Conservation (phyloP, 2,329 filamentous ascomycete species). For the Cercospora sp. region DNA sequence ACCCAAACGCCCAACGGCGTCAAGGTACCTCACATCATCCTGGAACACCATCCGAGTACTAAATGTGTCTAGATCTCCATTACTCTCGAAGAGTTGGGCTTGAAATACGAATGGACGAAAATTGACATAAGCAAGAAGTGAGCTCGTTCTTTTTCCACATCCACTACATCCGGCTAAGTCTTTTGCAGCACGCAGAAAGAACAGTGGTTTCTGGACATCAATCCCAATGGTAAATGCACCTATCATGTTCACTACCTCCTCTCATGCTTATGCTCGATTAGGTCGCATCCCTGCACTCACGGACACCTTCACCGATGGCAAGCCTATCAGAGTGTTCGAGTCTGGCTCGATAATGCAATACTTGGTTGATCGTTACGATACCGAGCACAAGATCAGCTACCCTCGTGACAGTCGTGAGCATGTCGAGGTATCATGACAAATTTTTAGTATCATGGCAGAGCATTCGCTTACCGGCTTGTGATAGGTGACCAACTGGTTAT, state of each 20-base stretch:
- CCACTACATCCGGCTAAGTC: not conserved
- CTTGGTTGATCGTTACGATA: constrained; percentile 64
- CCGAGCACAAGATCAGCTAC: constrained; percentile 79
- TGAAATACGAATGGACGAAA: constrained; percentile 74
- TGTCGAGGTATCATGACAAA: constrained; percentile 53
- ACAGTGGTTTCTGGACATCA: constrained; percentile 86
- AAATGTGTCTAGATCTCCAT: constrained; percentile 62
- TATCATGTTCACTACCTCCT: not conserved
- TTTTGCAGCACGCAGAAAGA: constrained; percentile 67
- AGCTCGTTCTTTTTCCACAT: not conserved
- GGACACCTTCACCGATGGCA: constrained; percentile 73
- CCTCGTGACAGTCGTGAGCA: constrained; percentile 70
- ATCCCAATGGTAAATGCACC: constrained; percentile 66
- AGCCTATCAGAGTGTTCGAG: constrained; percentile 76
- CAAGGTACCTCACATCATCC: constrained; percentile 50
- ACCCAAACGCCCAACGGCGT: constrained; percentile 83
- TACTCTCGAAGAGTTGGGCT: constrained; percentile 76
- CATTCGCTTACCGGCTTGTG: not conserved
- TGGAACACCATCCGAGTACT: not conserved
- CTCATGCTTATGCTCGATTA: constrained; percentile 1
- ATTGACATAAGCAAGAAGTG: constrained; percentile 70
- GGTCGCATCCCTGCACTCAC: constrained; percentile 83
- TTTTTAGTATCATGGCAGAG: not conserved
- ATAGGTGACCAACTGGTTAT: constrained; percentile 64
- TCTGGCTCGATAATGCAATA: constrained; percentile 83